Evolutionary conservation across 768 basidiomycete genomes (phyloP).

Genomic region (Lactarius hatsudake): DNA sequence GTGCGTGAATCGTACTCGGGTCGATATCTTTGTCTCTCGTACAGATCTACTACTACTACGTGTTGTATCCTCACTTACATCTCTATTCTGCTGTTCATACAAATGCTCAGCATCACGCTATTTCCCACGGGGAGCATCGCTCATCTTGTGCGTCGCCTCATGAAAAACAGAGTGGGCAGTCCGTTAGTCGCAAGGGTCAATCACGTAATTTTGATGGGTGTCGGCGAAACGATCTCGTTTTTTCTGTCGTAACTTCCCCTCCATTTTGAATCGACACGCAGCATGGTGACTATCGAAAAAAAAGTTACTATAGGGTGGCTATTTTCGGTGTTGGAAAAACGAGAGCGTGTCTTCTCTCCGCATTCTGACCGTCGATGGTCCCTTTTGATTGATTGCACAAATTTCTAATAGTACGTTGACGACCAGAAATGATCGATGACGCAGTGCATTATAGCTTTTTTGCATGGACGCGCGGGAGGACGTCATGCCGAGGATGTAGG

Average conservation of each 20-base stretch:
- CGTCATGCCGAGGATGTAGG: not conserved
- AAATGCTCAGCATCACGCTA: conserved; percentile 1
- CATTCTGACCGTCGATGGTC: not conserved
- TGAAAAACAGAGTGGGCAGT: too few relatives aligned
- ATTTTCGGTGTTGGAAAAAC: not conserved
- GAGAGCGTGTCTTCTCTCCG: not conserved
- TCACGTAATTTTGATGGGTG: not conserved
- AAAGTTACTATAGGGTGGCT: conserved; percentile 32
- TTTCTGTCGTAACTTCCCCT: not conserved
- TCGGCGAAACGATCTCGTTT: too few relatives aligned
- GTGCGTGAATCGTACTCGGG: conserved; percentile 31
- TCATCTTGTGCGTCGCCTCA: too few relatives aligned
- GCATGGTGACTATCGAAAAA: not conserved
- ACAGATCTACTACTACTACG: not conserved
- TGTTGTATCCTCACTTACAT: conserved; percentile 13
- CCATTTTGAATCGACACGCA: too few relatives aligned
- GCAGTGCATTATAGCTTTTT: not conserved
- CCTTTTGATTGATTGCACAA: not conserved
- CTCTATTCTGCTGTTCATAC: conserved; percentile 6
- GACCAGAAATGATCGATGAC: not conserved
- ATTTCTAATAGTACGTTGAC: not conserved
- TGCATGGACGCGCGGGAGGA: not conserved
- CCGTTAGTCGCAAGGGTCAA: not conserved
- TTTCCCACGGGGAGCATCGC: too few relatives aligned
- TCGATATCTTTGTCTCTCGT: not conserved